phyloP scores from a whole-genome alignment of 2,329 filamentous ascomycete genomes.

The Aureobasidium sp. region DNA sequence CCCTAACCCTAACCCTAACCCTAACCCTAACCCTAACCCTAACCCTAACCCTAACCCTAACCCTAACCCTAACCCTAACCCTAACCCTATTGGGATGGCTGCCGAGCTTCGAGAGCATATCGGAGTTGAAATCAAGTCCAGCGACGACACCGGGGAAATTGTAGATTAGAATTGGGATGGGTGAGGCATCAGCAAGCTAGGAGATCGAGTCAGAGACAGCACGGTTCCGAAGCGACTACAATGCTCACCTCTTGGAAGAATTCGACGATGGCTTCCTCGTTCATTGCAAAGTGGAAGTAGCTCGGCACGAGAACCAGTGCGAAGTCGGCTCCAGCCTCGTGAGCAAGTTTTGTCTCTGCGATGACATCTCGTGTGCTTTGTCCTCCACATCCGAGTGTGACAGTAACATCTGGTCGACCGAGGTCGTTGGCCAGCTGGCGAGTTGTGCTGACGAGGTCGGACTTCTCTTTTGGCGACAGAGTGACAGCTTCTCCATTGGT shows the following conservation, averaged over 20 bases:
- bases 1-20: too few species aligned
- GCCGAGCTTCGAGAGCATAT: conserved; percentile 31
- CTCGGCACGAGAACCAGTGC: conserved; percentile 35
- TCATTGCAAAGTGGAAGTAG: conserved; percentile 37
- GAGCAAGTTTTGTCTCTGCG: conserved; percentile 31
- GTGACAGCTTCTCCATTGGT: conserved; percentile 81
- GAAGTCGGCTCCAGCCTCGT: conserved; percentile 33
- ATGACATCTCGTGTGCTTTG: conserved; percentile 38
- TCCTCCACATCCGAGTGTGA: conserved; percentile 64
- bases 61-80: too few species aligned
- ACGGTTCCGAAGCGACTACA: neutral
- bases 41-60: too few species aligned
- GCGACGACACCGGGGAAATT: conserved; percentile 41
- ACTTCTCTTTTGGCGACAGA: conserved; percentile 62
- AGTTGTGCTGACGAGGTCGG: conserved; percentile 61
- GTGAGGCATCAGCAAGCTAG: conserved; percentile 53
- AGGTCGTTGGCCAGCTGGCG: conserved; percentile 62
- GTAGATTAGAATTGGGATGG: conserved; percentile 41
- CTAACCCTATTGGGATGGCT: conserved; percentile 27
- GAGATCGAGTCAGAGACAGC: conserved; percentile 18
- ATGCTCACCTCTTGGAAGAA: conserved; percentile 34
- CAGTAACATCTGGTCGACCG: conserved; percentile 58
- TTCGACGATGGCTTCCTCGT: conserved; percentile 29
- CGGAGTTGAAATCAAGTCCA: conserved; percentile 40
- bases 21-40: too few species aligned